Evolutionary conservation across 495 filamentous ascomycete species (phyloP).

Genomic region (Tuber borchii): DNA sequence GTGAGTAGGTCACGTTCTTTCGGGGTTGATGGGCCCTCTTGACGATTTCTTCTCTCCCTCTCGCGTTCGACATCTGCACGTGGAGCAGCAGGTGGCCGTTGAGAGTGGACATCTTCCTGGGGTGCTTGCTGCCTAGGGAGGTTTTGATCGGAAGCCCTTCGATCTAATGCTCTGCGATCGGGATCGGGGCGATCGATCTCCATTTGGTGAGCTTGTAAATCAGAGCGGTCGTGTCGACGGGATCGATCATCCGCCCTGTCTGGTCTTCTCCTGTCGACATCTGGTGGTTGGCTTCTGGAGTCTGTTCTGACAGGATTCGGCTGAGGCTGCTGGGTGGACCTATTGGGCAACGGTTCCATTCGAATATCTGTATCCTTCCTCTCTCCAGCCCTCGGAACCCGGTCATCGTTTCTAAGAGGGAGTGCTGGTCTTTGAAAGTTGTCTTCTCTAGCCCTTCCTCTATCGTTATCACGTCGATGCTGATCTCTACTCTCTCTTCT

Average conservation of each 20-base stretch:
- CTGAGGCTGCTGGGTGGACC: conserved; percentile 22
- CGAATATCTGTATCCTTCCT: conserved; percentile 34
- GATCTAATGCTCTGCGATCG: conserved; percentile 27
- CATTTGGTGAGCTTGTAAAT: conserved; percentile 9
- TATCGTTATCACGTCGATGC: conserved; percentile 38
- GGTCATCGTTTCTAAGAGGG: conserved; percentile 26
- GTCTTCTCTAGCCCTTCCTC: conserved; percentile 36
- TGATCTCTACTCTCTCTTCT: conserved; percentile 27
- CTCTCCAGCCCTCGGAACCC: conserved; percentile 17
- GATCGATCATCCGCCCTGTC: conserved; percentile 27
- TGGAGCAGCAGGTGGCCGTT: conserved; percentile 37
- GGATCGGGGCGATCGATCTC: conserved; percentile 21
- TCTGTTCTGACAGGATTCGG: conserved; percentile 28
- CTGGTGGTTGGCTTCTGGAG: conserved; percentile 27
- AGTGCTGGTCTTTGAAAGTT: conserved; percentile 42
- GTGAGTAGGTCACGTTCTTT: conserved; percentile 39
- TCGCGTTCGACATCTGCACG: conserved; percentile 39
- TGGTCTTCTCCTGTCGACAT: conserved; percentile 26
- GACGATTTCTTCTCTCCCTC: conserved; percentile 30
- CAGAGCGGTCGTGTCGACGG: conserved; percentile 19
- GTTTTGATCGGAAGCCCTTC: conserved; percentile 29
- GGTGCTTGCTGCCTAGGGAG: conserved; percentile 23
- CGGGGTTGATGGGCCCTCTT: conserved; percentile 16
- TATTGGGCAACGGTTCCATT: conserved; percentile 21
- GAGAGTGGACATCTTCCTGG: conserved; percentile 25